Base-by-base conservation (phyloP, 192 early-diverging fungal genomes). In the Rhizoclosmatium sp. region DNA sequence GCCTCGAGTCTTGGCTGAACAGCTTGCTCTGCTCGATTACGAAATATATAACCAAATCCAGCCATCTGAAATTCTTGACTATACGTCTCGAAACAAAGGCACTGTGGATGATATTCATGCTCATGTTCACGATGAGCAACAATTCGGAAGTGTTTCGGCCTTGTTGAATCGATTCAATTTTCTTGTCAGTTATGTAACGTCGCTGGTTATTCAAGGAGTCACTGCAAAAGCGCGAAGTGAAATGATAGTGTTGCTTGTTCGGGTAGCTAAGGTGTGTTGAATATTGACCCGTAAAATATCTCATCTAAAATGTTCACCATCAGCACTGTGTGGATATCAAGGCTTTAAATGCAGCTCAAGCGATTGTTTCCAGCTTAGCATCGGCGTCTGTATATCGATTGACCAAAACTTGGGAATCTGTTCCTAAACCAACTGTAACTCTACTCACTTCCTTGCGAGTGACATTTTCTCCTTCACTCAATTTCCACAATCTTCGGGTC, bases 91-190 rank as follows among this genome's bases (percentile, higher is more conserved):
- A 12, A 54, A 54, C 51, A 54, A 16, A 54, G 16, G 9, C 0
- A 12, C 51, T 12, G 5, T 54, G 16, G 58, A 65, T 46, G n/a
- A 39, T 47, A 23, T 39, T 71, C 49, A 47, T 47, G 7, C 14
- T 71, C 54, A 23, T 1, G 46, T 12, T 19, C 48, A 46, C 31
- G 78, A 42, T 5, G 44, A 77, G 45, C 62, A 67, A 9, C 7
- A 39, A 7, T 44, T 54, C 16, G 51, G 51, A 1, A 31, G 39
- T 23, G 45, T 68, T n/a, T 62, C 65, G 12, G 78, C 69, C 2
- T 42, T 79, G 14, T 45, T 69, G 16, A 41, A 71, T 47, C 60
- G 78, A 48, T 79, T 79, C 78, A 79, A 79, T 69, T 79, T 79
- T 62, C 56, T 79, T 2, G 78, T 66, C 19, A 47, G 78, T 31